Evolutionary conservation across 2,329 filamentous ascomycete genomes (phyloP).

Genomic region (Aspergillus niger): DNA sequence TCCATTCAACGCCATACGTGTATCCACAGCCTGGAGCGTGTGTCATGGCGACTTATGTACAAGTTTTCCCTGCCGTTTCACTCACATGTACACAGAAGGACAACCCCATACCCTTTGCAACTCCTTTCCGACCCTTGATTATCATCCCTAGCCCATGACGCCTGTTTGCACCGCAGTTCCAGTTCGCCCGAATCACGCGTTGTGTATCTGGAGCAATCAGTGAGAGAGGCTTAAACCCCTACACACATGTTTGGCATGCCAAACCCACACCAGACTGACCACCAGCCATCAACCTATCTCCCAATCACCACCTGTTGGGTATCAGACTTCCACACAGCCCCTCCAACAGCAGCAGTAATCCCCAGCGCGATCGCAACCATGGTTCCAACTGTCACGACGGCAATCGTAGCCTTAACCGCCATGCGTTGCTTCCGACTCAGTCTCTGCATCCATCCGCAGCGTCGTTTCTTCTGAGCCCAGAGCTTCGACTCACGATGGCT

Average conservation of each 20-base stretch:
- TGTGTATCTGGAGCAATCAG: too few species aligned
- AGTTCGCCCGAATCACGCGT: background rate
- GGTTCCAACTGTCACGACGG: slow-evolving; percentile 44
- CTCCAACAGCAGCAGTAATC: slow-evolving; percentile 47
- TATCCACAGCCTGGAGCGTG: background rate
- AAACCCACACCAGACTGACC: background rate
- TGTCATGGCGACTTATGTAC: background rate
- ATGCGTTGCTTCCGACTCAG: slow-evolving; percentile 42
- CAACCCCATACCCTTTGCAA: background rate
- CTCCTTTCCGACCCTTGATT: background rate
- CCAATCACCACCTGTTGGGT: slow-evolving; percentile 32
- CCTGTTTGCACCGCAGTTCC: background rate
- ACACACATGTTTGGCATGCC: too few species aligned
- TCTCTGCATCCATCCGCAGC: slow-evolving; percentile 36
- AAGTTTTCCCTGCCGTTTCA: background rate
- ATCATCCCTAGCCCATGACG: background rate
- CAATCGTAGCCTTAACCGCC: slow-evolving; percentile 43
- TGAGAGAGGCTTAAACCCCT: too few species aligned
- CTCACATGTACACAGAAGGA: background rate
- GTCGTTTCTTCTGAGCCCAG: slow-evolving; percentile 37
- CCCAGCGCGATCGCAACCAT: slow-evolving; percentile 50
- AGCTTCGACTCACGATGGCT: slow-evolving; percentile 34
- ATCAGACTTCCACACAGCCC: slow-evolving; percentile 46
- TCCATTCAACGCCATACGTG: background rate
- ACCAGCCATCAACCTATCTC: slow-evolving; percentile 17